Evolutionary conservation across 257 asterid genomes (phyloP).

Genomic region (Ophiorrhiza pumila): DNA sequence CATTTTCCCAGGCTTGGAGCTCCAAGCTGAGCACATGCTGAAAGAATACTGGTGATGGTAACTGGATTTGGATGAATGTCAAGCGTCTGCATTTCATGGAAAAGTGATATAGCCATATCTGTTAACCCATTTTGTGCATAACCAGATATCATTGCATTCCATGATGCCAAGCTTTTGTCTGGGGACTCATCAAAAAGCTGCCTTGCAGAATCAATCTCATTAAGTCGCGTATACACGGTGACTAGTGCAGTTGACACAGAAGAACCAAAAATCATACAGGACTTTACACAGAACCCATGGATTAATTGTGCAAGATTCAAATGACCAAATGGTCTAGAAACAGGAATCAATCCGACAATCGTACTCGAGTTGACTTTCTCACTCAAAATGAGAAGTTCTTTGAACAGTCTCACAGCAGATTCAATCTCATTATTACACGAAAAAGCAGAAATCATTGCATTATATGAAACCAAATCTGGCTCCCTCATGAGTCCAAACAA

Average conservation of each 20-base stretch:
- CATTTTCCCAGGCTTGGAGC: slow-evolving; percentile 76
- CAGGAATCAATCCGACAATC: slow-evolving; percentile 72
- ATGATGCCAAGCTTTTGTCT: slow-evolving; percentile 63
- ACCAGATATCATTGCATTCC: slow-evolving; percentile 97
- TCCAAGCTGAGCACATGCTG: slow-evolving; percentile 93
- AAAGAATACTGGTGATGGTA: slow-evolving; percentile 73
- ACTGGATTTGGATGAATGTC: slow-evolving; percentile 76
- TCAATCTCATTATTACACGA: slow-evolving; percentile 45
- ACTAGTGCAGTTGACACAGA: slow-evolving; percentile 77
- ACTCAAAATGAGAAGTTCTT: slow-evolving; percentile 48
- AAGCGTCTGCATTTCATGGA: slow-evolving; percentile 73
- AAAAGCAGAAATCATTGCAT: slow-evolving; percentile 75
- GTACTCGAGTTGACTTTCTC: slow-evolving; percentile 58
- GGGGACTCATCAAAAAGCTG: slow-evolving; percentile 63
- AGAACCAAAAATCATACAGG: slow-evolving; percentile 38
- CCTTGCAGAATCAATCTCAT: slow-evolving; percentile 60
- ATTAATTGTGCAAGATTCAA: slow-evolving; percentile 48
- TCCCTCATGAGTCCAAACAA: slow-evolving; percentile 53
- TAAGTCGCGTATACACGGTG: slow-evolving; percentile 65
- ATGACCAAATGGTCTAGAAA: slow-evolving; percentile 67
- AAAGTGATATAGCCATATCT: slow-evolving; percentile 65
- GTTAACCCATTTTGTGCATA: slow-evolving; percentile 82
- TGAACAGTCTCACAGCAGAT: slow-evolving; percentile 53
- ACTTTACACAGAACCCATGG: slow-evolving; percentile 64
- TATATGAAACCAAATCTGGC: slow-evolving; percentile 72